Evolutionary conservation across 257 asterid genomes (phyloP).

Genomic region (Solanum gandarillasii): DNA sequence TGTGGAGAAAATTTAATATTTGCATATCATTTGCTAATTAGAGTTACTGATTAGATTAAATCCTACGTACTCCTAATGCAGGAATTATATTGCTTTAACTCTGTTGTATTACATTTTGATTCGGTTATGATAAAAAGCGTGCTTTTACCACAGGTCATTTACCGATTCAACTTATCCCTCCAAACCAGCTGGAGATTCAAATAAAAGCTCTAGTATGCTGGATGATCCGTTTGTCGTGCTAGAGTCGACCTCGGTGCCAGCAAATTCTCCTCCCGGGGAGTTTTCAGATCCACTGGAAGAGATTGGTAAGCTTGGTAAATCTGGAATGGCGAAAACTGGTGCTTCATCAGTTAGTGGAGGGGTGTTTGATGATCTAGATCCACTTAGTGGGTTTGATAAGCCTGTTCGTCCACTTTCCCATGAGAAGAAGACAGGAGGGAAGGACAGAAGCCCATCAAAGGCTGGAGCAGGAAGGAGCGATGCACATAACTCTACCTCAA

Average conservation of each 20-base stretch:
- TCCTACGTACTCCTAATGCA: not conserved
- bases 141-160: conserved; percentile 36
- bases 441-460: conserved; percentile 45
- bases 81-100: not conserved
- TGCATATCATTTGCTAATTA: not conserved
- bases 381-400: conserved; percentile 46
- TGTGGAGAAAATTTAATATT: not conserved
- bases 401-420: conserved; percentile 47
- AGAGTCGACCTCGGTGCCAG: conserved; percentile 44
- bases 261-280: conserved; percentile 33
- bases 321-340: conserved; percentile 49
- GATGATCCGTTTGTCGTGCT: conserved; percentile 72
- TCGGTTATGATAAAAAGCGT: not conserved
- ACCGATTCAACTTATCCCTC: conserved; percentile 58
- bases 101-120: not conserved
- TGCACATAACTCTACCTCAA: conserved; percentile 29
- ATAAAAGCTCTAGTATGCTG: conserved; percentile 24
- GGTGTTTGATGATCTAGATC: conserved; percentile 77
- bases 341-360: conserved; percentile 47
- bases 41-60: not conserved
- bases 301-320: conserved; percentile 43
- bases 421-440: conserved; percentile 39
- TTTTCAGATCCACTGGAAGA: conserved; percentile 67
- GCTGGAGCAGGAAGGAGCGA: conserved; percentile 16
- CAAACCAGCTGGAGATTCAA: conserved; percentile 38